Base-by-base conservation (phyloP, 2,329 filamentous ascomycete genomes). In the Cryphonectria naterciae region DNA sequence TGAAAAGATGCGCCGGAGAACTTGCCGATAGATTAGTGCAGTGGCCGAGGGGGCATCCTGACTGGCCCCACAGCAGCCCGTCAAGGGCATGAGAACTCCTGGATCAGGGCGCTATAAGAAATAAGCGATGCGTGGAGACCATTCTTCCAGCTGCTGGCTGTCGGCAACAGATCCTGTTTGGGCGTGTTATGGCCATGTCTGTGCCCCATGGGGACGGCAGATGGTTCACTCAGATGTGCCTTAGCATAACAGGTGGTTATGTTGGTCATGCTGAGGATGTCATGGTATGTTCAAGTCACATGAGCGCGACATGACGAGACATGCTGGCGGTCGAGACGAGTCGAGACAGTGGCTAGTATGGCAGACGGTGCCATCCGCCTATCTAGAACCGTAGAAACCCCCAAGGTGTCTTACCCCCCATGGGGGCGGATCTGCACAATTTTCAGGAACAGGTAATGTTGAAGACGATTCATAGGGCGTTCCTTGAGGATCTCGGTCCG, bases 1-100 rank as follows among this genome's bases (percentile, higher is more conserved):
- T 28, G 25, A 39, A 43, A 8, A 46, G 62, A n/a, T 25, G 62
- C 62, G 22, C 17, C 22, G 25, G 39, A 28, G 22, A 32, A 46
- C 63, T 62, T 56, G 28, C 41, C 56, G 65, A 49, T 49, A 49
- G 22, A n/a, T 49, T 43, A 37, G 58, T 52, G 70, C 64, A 63
- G n/a, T 58, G 65, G n/a, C 52, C 49, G 65, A n/a, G 65, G 60
- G 32, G 32, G 56, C 41, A 65, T 68, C 37, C 37, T 64, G 63
- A 71, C 43, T 69, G 70, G 66, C 52, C 46, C 39, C 54, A 54
- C n/a, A 32, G 61, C 37, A 49, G 62, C 43, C 19, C 62, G 19
- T 46, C 43, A 17, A 39, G 52, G 46, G 46, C 46, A 49, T 49
- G 22, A n/a, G 46, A 58, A 10, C 25, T 35, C 62, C 28, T 35